These are phyloP conservation scores for Thelonectria rubi DNA, from an alignment of 2,329 filamentous ascomycete genomes.

Conservation along the genomic window DNA sequence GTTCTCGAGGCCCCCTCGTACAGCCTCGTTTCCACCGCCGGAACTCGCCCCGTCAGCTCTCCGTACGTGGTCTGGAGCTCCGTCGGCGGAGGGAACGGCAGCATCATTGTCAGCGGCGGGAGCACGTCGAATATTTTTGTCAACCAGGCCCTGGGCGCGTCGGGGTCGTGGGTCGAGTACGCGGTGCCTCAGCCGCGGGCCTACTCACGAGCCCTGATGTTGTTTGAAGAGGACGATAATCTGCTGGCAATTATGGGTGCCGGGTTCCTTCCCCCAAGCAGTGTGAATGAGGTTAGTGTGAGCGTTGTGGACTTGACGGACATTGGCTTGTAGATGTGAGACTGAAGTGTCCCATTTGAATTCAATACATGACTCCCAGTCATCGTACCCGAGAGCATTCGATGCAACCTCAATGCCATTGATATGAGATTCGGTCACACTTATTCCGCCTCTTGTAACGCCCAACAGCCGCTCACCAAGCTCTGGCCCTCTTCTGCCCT, in stretches of 20 bases:
- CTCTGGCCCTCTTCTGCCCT: slow-evolving; percentile 15
- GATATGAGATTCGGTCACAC: background rate
- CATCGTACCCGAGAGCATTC: too few species aligned
- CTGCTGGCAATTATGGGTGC: slow-evolving; percentile 54
- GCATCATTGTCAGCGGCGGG: slow-evolving; percentile 54
- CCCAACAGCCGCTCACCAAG: background rate
- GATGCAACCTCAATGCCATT: too few species aligned
- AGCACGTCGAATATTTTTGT: slow-evolving; percentile 52
- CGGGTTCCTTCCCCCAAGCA: slow-evolving; percentile 56
- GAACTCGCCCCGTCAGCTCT: slow-evolving; percentile 50
- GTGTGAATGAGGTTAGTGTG: slow-evolving; percentile 53
- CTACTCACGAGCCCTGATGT: slow-evolving; percentile 49
- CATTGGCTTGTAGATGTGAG: slow-evolving; percentile 6
- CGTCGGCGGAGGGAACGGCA: slow-evolving; percentile 55
- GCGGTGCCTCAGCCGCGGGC: slow-evolving; percentile 47
- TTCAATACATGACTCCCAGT: background rate
- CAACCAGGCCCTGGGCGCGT: slow-evolving; percentile 52
- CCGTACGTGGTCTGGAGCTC: slow-evolving; percentile 57
- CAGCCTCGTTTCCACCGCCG: slow-evolving; percentile 47
- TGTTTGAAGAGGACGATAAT: slow-evolving; percentile 48
- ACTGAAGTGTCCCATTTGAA: background rate
- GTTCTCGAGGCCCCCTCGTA: slow-evolving; percentile 45
- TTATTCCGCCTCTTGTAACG: too few species aligned
- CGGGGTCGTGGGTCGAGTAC: slow-evolving; percentile 48
- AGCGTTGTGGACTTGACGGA: slow-evolving; percentile 43